These are phyloP conservation scores for Coemansia asiatica DNA, from an alignment of 192 early-diverging fungal species.

Conservation along the genomic window DNA sequence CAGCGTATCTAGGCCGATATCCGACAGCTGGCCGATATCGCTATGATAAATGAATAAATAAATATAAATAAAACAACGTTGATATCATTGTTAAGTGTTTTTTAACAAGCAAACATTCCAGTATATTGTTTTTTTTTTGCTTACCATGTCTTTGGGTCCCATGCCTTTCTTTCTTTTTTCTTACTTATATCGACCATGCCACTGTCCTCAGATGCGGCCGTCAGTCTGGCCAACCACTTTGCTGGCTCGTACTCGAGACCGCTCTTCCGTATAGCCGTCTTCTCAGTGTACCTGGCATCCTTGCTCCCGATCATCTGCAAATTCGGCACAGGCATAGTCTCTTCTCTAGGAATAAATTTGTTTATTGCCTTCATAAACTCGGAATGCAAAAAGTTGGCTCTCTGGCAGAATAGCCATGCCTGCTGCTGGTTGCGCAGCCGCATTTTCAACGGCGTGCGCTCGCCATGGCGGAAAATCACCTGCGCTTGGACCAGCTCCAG, in stretches of 20 bases:
- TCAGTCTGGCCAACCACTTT: slow-evolving; percentile 28
- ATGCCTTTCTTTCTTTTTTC: neutral
- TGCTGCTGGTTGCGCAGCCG: slow-evolving; percentile 5
- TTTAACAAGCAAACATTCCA: neutral
- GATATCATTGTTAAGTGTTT: neutral
- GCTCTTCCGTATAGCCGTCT: slow-evolving; percentile 19
- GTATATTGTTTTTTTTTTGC: neutral
- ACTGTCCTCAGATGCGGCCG: neutral
- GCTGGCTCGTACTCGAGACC: slow-evolving; percentile 40
- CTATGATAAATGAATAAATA: slow-evolving; percentile 8
- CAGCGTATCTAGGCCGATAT: slow-evolving; percentile 56
- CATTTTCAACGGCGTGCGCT: slow-evolving; percentile 27
- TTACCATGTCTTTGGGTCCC: slow-evolving; percentile 21
- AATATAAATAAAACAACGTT: neutral
- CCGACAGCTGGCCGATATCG: slow-evolving; percentile 58
- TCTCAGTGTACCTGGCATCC: slow-evolving; percentile 15
- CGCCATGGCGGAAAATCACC: slow-evolving; percentile 50
- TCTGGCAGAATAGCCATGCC: slow-evolving; percentile 30
- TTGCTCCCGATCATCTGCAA: neutral
- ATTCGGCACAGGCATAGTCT: slow-evolving; percentile 26
- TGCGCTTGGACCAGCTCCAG: slow-evolving; percentile 41
- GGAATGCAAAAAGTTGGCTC: slow-evolving; percentile 31
- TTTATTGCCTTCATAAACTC: slow-evolving; percentile 43
- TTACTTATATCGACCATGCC: neutral
- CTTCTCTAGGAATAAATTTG: slow-evolving; percentile 25